Percentiles rank a stretch among this genome's conserved stretches.
Conservation (phyloP, 2,329 filamentous ascomycete species). For the Xylaria sp. region DNA sequence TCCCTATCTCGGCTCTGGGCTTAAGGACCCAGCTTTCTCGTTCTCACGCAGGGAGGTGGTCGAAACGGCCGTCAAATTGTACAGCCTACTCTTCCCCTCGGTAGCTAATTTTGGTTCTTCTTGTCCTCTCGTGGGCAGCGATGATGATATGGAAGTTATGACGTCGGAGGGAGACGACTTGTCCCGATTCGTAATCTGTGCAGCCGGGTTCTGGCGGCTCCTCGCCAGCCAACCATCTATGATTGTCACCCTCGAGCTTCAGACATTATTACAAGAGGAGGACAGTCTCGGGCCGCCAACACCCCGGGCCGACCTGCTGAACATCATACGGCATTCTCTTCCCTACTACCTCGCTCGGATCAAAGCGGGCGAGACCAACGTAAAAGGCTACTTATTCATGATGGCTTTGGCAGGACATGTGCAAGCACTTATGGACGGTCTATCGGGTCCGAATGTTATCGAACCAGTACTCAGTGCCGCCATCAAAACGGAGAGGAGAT, state of each 20-base stretch:
- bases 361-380: slow-evolving; percentile 64
- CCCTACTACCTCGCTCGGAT: slow-evolving; percentile 55
- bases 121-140: slow-evolving; percentile 3
- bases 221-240: slow-evolving; percentile 52
- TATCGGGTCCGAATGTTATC: slow-evolving; percentile 51
- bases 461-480: slow-evolving; percentile 53
- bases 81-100: slow-evolving; percentile 53
- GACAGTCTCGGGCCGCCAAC: slow-evolving; percentile 51
- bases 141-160: slow-evolving; percentile 17
- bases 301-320: slow-evolving; percentile 56
- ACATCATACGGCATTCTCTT: slow-evolving; percentile 55
- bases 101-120: slow-evolving; percentile 38
- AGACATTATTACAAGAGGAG: slow-evolving; percentile 55
- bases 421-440: slow-evolving; percentile 53
- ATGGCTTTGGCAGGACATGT: slow-evolving; percentile 56
- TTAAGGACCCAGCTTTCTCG: slow-evolving; percentile 58
- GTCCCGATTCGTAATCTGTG: slow-evolving; percentile 52
- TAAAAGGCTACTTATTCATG: slow-evolving; percentile 62
- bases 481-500: slow-evolving; percentile 51
- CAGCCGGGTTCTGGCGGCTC: slow-evolving; percentile 56
- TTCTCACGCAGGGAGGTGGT: slow-evolving; percentile 62
- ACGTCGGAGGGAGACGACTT: slow-evolving; percentile 50
- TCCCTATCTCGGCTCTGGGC: slow-evolving; percentile 58
- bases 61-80: slow-evolving; percentile 61
- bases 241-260: slow-evolving; percentile 56